Base-by-base conservation (phyloP, 495 filamentous ascomycete species). In the Pseudomonodictys pantanalensis region DNA sequence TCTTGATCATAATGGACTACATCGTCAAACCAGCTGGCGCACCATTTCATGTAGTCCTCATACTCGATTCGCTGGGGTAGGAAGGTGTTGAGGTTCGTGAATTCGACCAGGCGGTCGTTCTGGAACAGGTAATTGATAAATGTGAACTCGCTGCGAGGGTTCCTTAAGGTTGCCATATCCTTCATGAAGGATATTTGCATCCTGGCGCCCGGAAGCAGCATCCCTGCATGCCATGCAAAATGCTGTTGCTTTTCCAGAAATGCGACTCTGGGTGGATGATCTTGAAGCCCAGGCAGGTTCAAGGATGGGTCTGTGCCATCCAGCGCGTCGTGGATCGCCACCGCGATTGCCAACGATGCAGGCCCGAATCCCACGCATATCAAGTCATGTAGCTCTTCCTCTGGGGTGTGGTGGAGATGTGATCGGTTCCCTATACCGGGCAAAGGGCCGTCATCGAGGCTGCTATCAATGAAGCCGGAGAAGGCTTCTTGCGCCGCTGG, bases 151-250 rank as follows among this genome's bases (percentile, higher is more conserved):
- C 90, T 95, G 56, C 86, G 84, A 2, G 92, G 92, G 62, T 97
- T 84, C 35, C 92, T 81, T 42, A 96, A 74, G 8, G 90, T 93
- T 10, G 93, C 92, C 56, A 98, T 79, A 66, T 97, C 93, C 76
- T 98, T 98, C 73, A 98, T 79, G 79, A 97, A 98, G 29, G 89
- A 92, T 57, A 98, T 97, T 72, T 98, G 92, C 92, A 98, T 98
- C 70, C 87, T 89, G 11, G 91, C 88, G 44, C 90, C 90, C 0
- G 91, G 90, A 1, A 98, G 82, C 52, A 96, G 81, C 92, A 98
- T 98, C 32, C 92, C 92, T 2, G 87, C 83, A 71, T 98, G 92
- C 92, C 92, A 97, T 47, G 84, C 82, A 66, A 97, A 98, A 39
- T 82, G 75, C 22, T 78, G 67, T 75, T 98, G 92, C 58, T 86